phyloP scores from a whole-genome alignment of 768 basidiomycete species.

The Boletales sp. region DNA sequence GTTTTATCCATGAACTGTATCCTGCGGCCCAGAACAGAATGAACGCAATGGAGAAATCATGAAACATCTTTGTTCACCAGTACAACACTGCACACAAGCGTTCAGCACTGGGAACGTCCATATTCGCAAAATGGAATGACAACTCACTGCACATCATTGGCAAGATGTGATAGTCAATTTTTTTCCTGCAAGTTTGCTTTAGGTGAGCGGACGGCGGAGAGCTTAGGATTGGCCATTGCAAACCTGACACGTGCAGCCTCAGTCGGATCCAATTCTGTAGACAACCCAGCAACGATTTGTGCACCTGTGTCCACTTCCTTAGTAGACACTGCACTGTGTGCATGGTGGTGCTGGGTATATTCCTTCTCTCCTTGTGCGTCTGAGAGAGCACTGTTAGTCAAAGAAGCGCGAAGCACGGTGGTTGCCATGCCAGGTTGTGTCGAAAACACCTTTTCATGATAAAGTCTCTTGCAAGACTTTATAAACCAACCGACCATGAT shows the following conservation, averaged over 20 bases:
- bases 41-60: neutral
- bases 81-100: slow-evolving; percentile 42
- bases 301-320: slow-evolving; percentile 62
- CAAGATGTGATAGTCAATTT: slow-evolving; percentile 65
- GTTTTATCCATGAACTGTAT: slow-evolving; percentile 79
- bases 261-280: slow-evolving; percentile 43
- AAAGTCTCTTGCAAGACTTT: too few relatives aligned
- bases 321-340: slow-evolving; percentile 28
- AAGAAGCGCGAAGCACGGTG: neutral
- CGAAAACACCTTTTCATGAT: too few relatives aligned
- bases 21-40: slow-evolving; percentile 31
- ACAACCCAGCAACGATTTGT: slow-evolving; percentile 45
- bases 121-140: too few relatives aligned
- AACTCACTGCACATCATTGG: slow-evolving; percentile 70
- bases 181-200: slow-evolving; percentile 33
- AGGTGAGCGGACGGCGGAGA: neutral
- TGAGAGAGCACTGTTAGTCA: neutral
- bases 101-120: neutral
- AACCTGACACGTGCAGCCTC: slow-evolving; percentile 55
- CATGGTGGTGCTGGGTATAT: slow-evolving; percentile 1
- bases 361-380: neutral
- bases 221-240: neutral
- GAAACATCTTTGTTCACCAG: slow-evolving; percentile 33
- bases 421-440: too few relatives aligned
- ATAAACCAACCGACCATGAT: neutral